A percentile compares a stretch with the other conserved stretches of the same genome.
phyloP scores from a whole-genome alignment of 768 basidiomycete genomes.

The Boletus rufocinnamomeus region DNA sequence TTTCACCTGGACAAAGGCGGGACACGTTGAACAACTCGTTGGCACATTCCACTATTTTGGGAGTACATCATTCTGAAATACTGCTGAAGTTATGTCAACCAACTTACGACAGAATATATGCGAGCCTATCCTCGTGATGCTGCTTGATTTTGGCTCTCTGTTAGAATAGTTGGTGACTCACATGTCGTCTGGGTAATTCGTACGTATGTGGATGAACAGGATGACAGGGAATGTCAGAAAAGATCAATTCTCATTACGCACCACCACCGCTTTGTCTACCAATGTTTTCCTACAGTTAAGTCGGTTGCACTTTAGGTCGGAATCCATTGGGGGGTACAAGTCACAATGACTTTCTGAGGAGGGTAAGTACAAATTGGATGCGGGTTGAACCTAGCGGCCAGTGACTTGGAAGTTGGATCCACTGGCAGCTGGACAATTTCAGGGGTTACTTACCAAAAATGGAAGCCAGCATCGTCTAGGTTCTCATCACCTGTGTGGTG shows the following conservation, averaged over 20 bases:
- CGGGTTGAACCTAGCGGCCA: not conserved
- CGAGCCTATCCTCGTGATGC: slow-evolving; percentile 52
- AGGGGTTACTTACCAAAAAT: slow-evolving; percentile 18
- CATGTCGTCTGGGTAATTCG: slow-evolving; percentile 51
- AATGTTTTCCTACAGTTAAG: slow-evolving; percentile 69
- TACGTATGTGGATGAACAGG: slow-evolving; percentile 16
- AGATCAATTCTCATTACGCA: slow-evolving; percentile 40
- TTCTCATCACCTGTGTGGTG: not conserved
- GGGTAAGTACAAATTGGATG: not conserved
- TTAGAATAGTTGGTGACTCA: slow-evolving; percentile 30
- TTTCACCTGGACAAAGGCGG: slow-evolving; percentile 73
- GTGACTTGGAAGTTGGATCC: no score
- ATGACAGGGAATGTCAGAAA: slow-evolving; percentile 1
- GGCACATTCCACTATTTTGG: slow-evolving; percentile 70
- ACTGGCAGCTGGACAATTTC: not conserved
- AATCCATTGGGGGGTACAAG: slow-evolving; percentile 57
- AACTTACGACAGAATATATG: slow-evolving; percentile 80
- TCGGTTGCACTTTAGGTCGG: slow-evolving; percentile 77
- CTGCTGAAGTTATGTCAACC: not conserved
- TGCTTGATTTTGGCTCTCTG: not conserved
- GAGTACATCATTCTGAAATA: not conserved
- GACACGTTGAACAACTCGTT: slow-evolving; percentile 79
- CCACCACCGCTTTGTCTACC: slow-evolving; percentile 82
- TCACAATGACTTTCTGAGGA: not conserved
- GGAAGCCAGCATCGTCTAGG: slow-evolving; percentile 1